These are phyloP conservation scores for Rosa lucieae DNA, from an alignment of 306 rosid species.

Conservation along the genomic window DNA sequence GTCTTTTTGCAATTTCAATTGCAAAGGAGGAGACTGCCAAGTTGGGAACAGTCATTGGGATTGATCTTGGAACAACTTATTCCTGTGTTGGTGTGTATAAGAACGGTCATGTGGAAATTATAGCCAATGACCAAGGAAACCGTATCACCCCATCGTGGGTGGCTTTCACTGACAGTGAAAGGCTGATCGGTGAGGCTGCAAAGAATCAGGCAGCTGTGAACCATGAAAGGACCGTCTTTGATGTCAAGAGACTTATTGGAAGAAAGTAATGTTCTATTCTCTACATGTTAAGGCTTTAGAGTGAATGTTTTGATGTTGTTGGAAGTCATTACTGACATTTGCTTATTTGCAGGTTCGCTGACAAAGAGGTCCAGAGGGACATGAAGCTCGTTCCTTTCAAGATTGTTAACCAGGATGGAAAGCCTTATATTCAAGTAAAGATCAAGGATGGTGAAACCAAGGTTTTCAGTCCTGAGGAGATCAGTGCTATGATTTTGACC, in stretches of 20 bases:
- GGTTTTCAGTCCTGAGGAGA: slow-evolving; percentile 98
- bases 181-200: slow-evolving; percentile 98
- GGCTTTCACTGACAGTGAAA: slow-evolving; percentile 79
- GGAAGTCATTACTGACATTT: slow-evolving; percentile 12
- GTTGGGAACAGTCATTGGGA: slow-evolving; percentile 94
- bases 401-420: slow-evolving; percentile 97
- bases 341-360: slow-evolving; percentile 61
- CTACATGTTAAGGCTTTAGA: not conserved
- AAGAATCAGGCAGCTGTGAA: slow-evolving; percentile 98
- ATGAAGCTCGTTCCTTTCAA: slow-evolving; percentile 86
- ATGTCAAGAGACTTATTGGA: slow-evolving; percentile 96
- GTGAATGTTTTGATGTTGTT: not conserved
- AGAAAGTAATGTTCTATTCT: slow-evolving; percentile 59
- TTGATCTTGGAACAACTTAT: slow-evolving; percentile 95
- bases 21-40: slow-evolving; percentile 90
- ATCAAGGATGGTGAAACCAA: slow-evolving; percentile 90
- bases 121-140: slow-evolving; percentile 98
- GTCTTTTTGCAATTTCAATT: slow-evolving; percentile 69
- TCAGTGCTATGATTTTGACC: slow-evolving; percentile 81
- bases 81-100: slow-evolving; percentile 98
- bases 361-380: slow-evolving; percentile 89
- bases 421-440: slow-evolving; percentile 84
- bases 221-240: slow-evolving; percentile 91
- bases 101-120: slow-evolving; percentile 97
- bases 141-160: slow-evolving; percentile 99